Percentiles rank a stretch among this genome's conserved stretches.
phyloP scores from a whole-genome alignment of 164 flowering plant species.

The Aristolochia contorta region DNA sequence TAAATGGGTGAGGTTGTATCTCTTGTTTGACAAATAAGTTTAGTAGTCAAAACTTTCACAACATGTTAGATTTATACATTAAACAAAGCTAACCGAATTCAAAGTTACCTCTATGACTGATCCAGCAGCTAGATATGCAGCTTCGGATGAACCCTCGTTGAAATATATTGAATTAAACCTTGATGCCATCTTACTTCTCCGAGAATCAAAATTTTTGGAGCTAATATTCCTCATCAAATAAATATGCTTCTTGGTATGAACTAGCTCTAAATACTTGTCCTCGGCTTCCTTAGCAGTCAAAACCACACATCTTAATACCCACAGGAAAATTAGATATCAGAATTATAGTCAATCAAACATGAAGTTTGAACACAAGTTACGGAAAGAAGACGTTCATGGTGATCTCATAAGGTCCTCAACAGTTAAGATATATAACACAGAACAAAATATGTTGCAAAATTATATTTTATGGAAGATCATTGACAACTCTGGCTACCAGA shows the following conservation, averaged over 20 bases:
- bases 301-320: conserved; percentile 56
- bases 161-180: conserved; percentile 78
- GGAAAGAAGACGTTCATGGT: not conserved
- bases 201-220: conserved; percentile 39
- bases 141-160: conserved; percentile 74
- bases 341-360: not conserved
- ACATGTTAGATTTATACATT: no score
- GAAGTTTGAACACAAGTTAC: not conserved
- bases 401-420: no score
- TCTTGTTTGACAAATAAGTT: no score
- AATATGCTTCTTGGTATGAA: conserved; percentile 66
- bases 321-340: not conserved
- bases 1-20: no score
- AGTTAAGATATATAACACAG: no score
- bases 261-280: conserved; percentile 46
- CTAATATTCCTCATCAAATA: conserved; percentile 57
- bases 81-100: no score
- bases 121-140: conserved; percentile 96
- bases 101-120: conserved; percentile 66
- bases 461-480: no score
- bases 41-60: no score
- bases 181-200: conserved; percentile 44
- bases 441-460: no score
- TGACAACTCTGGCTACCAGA: no score
- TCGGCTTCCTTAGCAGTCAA: conserved; percentile 70